Conservation (phyloP, 2,329 filamentous ascomycete genomes). For the Colletotrichum shisoi region DNA sequence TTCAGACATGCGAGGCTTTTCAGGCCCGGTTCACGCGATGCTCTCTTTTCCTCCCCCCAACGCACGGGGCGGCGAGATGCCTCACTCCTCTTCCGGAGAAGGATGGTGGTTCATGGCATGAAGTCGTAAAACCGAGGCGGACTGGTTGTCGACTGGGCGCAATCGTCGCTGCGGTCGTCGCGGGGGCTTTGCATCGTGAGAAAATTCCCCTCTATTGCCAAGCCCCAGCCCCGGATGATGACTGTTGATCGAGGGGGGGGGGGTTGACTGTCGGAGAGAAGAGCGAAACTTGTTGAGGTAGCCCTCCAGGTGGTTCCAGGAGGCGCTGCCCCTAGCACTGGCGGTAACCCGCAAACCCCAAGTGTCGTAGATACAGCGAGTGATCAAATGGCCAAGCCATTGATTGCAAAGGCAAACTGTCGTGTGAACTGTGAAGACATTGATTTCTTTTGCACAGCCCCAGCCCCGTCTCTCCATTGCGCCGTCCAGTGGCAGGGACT, state of each 20-base stretch:
- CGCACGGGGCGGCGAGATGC: conserved; percentile 11
- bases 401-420: conserved; percentile 8
- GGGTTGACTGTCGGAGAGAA: conserved; percentile 17
- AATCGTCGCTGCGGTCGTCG: conserved; percentile 15
- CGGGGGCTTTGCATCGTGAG: conserved; percentile 18
- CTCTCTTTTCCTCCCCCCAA: background rate
- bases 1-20: conserved; percentile 20
- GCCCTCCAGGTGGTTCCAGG: conserved; percentile 11
- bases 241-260: background rate
- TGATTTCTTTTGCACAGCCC: conserved; percentile 30
- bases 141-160: conserved; percentile 13
- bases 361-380: conserved; percentile 31
- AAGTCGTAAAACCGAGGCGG: background rate
- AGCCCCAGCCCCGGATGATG: conserved; percentile 12
- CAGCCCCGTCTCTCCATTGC: conserved; percentile 11
- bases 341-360: conserved; percentile 18
- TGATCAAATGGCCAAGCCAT: conserved; percentile 15
- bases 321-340: conserved; percentile 23
- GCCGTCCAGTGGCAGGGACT: conserved; percentile 11
- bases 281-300: conserved; percentile 6
- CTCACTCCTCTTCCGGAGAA: conserved; percentile 4
- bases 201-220: conserved; percentile 9
- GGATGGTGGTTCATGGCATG: conserved; percentile 12
- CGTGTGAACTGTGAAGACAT: conserved; percentile 16
- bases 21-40: conserved; percentile 3